Evolutionary conservation across 2,329 filamentous ascomycete species (phyloP), one percentile per base, ranked within the genome.

Genomic region (Chaetomium sp.): DNA sequence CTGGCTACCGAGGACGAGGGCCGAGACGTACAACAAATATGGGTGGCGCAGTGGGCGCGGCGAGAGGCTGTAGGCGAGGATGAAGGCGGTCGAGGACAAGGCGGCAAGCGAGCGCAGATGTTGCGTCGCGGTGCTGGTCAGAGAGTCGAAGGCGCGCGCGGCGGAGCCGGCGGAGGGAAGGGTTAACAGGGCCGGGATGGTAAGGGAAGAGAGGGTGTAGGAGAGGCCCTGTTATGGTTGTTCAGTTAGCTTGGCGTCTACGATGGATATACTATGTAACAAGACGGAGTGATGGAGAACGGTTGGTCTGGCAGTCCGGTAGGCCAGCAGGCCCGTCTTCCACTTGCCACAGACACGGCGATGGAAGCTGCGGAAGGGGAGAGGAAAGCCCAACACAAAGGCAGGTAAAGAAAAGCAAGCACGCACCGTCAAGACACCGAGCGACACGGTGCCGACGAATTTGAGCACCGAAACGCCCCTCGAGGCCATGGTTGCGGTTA

Each of bases 401-500:
- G 55, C 53, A 53, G 54, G 36, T 50, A 14, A 19, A 38, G 50
- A 11, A 14, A 6, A 4, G 19, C 12, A 34, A 6, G 33, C 32
- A 77, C 87, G 67, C 81, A 95, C 91, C 57, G 91, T 96, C 71
- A 95, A 75, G 55, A 96, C 80, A 61, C 92, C 92, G 56, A 96
- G 80, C 65, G 88, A 92, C 63, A 95, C 82, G 51, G 90, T 95
- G 67, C 92, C 92, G 64, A 96, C 87, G 71, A 96, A 96, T 76
- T 97, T 96, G 75, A 88, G 84, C 71, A 87, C 75, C 54, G 89
- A 85, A 67, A 96, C 78, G 67, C 84, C 83, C 66, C 79, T 84
- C 65, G 80, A 82, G 65, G 82, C 78, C 82, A 90, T 88, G 71
- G 69, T 77, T 62, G 59, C 59, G 50, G 59, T 59, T 57, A 57